Percentiles rank a stretch among this genome's conserved stretches.
phyloP scores from a whole-genome alignment of 2,329 filamentous ascomycete genomes.

The Xylariaceae sp. region DNA sequence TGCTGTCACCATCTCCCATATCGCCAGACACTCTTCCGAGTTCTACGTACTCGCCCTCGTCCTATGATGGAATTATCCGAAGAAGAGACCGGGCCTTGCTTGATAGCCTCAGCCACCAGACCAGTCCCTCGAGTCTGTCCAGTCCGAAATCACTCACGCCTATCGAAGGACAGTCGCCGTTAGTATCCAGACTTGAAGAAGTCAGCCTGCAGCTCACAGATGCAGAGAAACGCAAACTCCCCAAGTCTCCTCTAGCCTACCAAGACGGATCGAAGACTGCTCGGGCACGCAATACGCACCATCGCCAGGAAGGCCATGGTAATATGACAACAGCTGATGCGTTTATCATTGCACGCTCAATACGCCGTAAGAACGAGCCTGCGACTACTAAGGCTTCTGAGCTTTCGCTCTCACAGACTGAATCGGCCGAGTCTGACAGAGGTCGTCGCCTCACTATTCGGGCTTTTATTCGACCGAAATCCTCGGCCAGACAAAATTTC shows the following conservation, averaged over 20 bases:
- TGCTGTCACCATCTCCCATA: slow-evolving; percentile 31
- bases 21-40: slow-evolving; percentile 35
- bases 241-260: not conserved
- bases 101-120: slow-evolving; percentile 33
- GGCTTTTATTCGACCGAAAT: slow-evolving; percentile 42
- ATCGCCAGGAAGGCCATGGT: slow-evolving; percentile 33
- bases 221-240: not conserved
- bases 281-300: slow-evolving; percentile 29
- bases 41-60: slow-evolving; percentile 32
- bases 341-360: slow-evolving; percentile 42
- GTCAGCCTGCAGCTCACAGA: slow-evolving; percentile 25
- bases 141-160: slow-evolving; percentile 27
- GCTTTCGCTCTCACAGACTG: not conserved
- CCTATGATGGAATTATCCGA: slow-evolving; percentile 35
- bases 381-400: not conserved
- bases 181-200: slow-evolving; percentile 28
- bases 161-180: slow-evolving; percentile 31
- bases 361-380: slow-evolving; percentile 35
- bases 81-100: slow-evolving; percentile 37
- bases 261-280: not conserved
- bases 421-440: not conserved
- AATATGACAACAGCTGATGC: slow-evolving; percentile 42
- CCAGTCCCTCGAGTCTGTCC: slow-evolving; percentile 19
- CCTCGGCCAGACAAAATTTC: slow-evolving; percentile 42
- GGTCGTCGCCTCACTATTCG: slow-evolving; percentile 37